phyloP scores from a whole-genome alignment of 2,329 filamentous ascomycete species.

The Xylariaceae sp. region DNA sequence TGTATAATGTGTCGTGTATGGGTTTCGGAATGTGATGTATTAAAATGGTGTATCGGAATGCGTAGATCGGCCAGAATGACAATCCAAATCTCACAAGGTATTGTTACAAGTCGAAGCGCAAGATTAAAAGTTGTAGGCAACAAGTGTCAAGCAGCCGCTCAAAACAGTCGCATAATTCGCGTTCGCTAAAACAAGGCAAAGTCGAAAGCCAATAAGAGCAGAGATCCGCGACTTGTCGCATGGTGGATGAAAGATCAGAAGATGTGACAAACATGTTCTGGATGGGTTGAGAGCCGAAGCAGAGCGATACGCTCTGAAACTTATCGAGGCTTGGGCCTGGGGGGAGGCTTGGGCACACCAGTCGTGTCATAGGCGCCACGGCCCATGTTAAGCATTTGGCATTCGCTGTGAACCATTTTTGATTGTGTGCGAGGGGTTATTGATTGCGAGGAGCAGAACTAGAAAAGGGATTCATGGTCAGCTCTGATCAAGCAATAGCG shows the following conservation, averaged over 20 bases:
- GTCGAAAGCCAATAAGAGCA: constrained; percentile 2
- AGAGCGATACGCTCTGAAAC: neutral
- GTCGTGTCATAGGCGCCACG: constrained; percentile 32
- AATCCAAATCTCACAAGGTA: constrained; percentile 20
- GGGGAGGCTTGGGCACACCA: constrained; percentile 30
- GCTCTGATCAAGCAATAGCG: constrained; percentile 6
- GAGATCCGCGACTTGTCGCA: neutral
- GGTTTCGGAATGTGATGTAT: constrained; percentile 21
- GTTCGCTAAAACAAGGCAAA: constrained; percentile 4
- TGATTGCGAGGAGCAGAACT: constrained; percentile 2
- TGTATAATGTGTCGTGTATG: constrained; percentile 8
- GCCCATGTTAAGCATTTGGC: constrained; percentile 30
- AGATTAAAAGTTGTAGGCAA: constrained; percentile 18
- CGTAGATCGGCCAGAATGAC: constrained; percentile 13
- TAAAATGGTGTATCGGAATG: constrained; percentile 27
- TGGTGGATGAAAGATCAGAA: no score
- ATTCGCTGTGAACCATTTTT: constrained; percentile 25
- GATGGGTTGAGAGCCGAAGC: no score
- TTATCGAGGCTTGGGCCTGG: constrained; percentile 30
- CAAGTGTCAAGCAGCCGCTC: constrained; percentile 8
- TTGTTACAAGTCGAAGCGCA: constrained; percentile 26
- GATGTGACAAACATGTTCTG: no score
- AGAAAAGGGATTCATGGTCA: constrained; percentile 13
- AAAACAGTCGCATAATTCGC: constrained; percentile 7
- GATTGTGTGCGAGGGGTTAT: constrained; percentile 11